Evolutionary conservation across 2,329 filamentous ascomycete genomes (phyloP), one percentile per base, ranked within the genome.

Genomic region (Aspergillus sp.): DNA sequence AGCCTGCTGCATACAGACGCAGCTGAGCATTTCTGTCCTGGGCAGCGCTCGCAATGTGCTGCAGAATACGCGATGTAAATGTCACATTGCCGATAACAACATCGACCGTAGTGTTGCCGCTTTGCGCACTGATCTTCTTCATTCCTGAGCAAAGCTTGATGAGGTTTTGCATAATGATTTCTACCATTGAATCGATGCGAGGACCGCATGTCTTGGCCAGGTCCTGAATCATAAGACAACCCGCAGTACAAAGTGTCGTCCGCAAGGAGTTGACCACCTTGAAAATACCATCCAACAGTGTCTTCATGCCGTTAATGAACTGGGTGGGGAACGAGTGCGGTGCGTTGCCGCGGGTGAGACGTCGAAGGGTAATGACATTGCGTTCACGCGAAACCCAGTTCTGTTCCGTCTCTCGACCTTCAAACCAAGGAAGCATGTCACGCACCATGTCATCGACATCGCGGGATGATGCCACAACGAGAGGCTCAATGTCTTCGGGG

Each of bases 1-100:
- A 98, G 6, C 80, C 84, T 2, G 86, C 77, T 1, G 84, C 85
- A 66, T 85, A 95, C 1, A 81, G 81, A 52, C 93, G 83, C 13
- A 90, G 85, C 61, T 93, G 86, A 2, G 90, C 85, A 62, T 96
- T 97, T 74, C 96, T 97, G 72, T 98, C 91, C 64, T 94, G 86
- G 53, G 81, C 86, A 20, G 91, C 90, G 46, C 74, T 73, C 74
- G 83, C 87, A 43, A 97, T 75, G 60, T 97, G 91, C 65, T 95
- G 87, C 76, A 96, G 79, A 53, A 96, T 77, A 23, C 90, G 85
- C 50, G 77, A 74, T 52, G 79, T 90, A 69, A 91, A 97, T 0
- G 90, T 85, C 25, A 86, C 85, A 57, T 85, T 84, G 53, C 82
- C 80, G 53, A 97, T 80, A 45, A 98, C 84, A 17, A 78, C 82